A percentile compares a stretch with the other conserved stretches of the same genome.
These are phyloP conservation scores for Filobasidium floriforme DNA, from an alignment of 768 basidiomycete genomes.

Conservation along the genomic window DNA sequence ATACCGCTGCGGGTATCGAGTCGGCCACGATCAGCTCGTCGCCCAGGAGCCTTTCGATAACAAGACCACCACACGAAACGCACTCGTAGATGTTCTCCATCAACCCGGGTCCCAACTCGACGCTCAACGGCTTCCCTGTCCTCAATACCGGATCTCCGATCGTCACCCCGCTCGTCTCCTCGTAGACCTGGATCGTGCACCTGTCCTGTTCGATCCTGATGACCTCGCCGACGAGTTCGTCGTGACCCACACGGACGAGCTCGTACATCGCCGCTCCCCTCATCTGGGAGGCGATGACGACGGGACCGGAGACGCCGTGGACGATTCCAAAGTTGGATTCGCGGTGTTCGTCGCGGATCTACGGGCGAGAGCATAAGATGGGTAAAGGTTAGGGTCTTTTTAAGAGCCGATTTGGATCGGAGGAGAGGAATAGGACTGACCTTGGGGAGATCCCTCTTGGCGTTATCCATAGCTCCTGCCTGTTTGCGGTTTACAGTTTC, in stretches of 20 bases:
- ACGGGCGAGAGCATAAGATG: constrained; percentile 18
- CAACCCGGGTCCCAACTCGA: constrained; percentile 92
- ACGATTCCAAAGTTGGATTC: constrained; percentile 55
- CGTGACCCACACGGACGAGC: constrained; percentile 80
- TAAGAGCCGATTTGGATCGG: too few relatives aligned
- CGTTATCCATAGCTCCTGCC: constrained; percentile 90
- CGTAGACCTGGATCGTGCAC: constrained; percentile 97
- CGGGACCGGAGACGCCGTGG: constrained; percentile 88
- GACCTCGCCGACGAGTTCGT: constrained; percentile 99
- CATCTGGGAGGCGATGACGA: constrained; percentile 95
- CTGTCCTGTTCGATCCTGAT: constrained; percentile 98
- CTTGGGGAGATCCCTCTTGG: constrained; percentile 75
- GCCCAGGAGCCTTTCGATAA: neutral
- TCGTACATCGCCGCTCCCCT: constrained; percentile 87
- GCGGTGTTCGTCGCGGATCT: constrained; percentile 77
- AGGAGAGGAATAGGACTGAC: constrained; percentile 25
- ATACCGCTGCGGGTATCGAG: constrained; percentile 55
- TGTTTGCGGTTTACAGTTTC: neutral
- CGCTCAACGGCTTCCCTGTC: constrained; percentile 94
- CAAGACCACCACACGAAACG: neutral
- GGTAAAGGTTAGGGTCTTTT: too few relatives aligned
- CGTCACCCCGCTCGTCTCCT: constrained; percentile 97
- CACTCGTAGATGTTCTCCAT: constrained; percentile 98
- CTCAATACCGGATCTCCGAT: constrained; percentile 96
- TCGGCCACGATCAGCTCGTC: neutral